Evolutionary conservation across 306 rosid species (phyloP), one percentile per base, ranked within the genome.

Genomic region (Cicer chorassanicum): DNA sequence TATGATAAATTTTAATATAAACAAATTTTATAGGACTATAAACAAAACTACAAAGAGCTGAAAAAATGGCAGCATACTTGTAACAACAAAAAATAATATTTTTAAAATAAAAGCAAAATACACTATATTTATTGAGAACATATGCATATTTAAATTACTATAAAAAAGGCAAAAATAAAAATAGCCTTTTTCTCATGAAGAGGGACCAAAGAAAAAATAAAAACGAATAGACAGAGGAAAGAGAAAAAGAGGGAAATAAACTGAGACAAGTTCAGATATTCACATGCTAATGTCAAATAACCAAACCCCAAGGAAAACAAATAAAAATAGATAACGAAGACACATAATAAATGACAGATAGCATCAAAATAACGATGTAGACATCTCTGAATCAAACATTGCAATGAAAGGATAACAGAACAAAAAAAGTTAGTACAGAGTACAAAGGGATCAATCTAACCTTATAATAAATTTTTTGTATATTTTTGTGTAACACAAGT

Each of bases 341-440:
- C n/a, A 67, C 73, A 68, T 56, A 81, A 71, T 78, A 75, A 75
- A 82, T 78, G 63, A 67, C 55, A 74, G 49, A 57, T 42, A 56
- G 75, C 71, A 79, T 61, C 66, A 78, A 71, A 83, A 62, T 65
- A 19, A 40, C 46, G 70, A 81, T 82, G 76, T 36, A 53, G 82
- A 75, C 81, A 38, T 80, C 45, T 67, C 78, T 71, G 72, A 65
- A 60, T 72, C 10, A 79, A 57, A 79, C 75, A 75, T 36, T 63
- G 50, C 57, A 59, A 79, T 21, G 44, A 66, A 53, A 78, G 55
- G 18, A 72, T 56, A 80, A 73, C 72, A 82, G 77, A 80, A 80
- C 81, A 77, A 65, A 83, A 74, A 21, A 48, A 16, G n/a, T 9
- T 61, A 61, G 68, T 70, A 62, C 60, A 78, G 54, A 50, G 77